A percentile compares a stretch with the other conserved stretches of the same genome.
These are phyloP conservation scores for Metarhizium robertsii DNA, from an alignment of 2,329 filamentous ascomycete genomes.

Conservation along the genomic window DNA sequence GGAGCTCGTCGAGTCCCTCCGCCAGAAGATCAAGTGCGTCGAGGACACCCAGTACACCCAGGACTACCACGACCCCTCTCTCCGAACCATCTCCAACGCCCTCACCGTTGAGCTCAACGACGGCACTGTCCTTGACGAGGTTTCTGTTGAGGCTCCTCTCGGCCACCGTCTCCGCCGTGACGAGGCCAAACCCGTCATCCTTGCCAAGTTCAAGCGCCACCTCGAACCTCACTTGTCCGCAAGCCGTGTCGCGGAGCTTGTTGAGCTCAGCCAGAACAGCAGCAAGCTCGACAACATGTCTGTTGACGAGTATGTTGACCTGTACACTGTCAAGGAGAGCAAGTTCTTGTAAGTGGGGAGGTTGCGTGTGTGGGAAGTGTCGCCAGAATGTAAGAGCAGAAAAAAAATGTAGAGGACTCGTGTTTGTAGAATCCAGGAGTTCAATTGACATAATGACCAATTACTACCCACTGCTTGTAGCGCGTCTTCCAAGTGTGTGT, in stretches of 20 bases:
- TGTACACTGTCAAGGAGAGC: constrained; percentile 59
- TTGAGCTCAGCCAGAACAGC: constrained; percentile 68
- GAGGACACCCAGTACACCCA: constrained; percentile 91
- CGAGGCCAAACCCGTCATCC: constrained; percentile 95
- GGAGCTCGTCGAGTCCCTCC: constrained; percentile 78
- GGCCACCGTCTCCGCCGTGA: constrained; percentile 86
- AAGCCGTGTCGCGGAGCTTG: constrained; percentile 69
- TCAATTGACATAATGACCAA: neutral
- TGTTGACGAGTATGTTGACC: constrained; percentile 88
- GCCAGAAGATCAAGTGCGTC: constrained; percentile 89
- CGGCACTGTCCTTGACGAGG: constrained; percentile 82
- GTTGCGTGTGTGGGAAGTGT: neutral
- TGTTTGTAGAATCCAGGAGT: neutral
- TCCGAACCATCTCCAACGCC: constrained; percentile 95
- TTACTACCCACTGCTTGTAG: neutral
- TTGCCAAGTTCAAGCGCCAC: constrained; percentile 93
- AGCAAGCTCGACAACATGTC: constrained; percentile 70
- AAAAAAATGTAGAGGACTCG: neutral
- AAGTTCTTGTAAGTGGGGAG: constrained; percentile 34
- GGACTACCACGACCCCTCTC: constrained; percentile 89
- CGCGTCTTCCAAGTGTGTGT: too few species aligned
- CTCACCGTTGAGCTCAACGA: constrained; percentile 92
- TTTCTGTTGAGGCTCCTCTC: constrained; percentile 86
- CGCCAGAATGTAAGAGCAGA: neutral
- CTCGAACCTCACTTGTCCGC: constrained; percentile 73